phyloP scores from a whole-genome alignment of 441 rosid genomes.

The Euphorbia corollata region DNA sequence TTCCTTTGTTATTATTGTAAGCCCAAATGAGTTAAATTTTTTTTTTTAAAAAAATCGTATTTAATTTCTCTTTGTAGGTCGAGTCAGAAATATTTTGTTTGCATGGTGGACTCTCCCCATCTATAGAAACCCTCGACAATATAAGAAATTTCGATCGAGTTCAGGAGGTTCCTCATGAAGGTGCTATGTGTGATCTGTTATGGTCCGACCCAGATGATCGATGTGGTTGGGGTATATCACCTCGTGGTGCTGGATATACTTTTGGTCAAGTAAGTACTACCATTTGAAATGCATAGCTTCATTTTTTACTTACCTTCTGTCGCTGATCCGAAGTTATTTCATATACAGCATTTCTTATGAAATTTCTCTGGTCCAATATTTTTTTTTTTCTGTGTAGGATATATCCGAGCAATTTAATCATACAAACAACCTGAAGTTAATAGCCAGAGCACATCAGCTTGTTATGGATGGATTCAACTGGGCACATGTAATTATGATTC shows the following conservation, averaged over 20 bases:
- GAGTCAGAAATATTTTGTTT: conserved; percentile 93
- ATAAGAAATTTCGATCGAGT: conserved; percentile 88
- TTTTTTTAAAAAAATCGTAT: no score
- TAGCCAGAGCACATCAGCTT: conserved; percentile 90
- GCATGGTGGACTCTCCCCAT: conserved; percentile 90
- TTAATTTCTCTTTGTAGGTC: conserved; percentile 51
- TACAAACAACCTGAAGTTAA: conserved; percentile 70
- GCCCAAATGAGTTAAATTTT: no score
- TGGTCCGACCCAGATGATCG: conserved; percentile 99
- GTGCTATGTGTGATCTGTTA: conserved; percentile 92
- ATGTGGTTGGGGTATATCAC: conserved; percentile 96
- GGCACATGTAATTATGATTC: conserved; percentile 61
- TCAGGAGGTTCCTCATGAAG: conserved; percentile 98
- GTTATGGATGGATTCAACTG: conserved; percentile 95
- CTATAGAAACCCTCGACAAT: conserved; percentile 90
- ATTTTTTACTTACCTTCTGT: neutral
- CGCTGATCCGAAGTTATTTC: neutral
- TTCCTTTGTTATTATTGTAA: no score
- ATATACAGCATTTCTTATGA: neutral
- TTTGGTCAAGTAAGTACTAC: conserved; percentile 65
- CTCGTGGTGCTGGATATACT: conserved; percentile 94
- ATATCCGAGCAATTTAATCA: conserved; percentile 93
- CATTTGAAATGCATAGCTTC: neutral
- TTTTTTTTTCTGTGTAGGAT: conserved; percentile 38
- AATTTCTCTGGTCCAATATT: neutral